phyloP scores from a whole-genome alignment of 768 basidiomycete species.

The Amanita fuliginea region DNA sequence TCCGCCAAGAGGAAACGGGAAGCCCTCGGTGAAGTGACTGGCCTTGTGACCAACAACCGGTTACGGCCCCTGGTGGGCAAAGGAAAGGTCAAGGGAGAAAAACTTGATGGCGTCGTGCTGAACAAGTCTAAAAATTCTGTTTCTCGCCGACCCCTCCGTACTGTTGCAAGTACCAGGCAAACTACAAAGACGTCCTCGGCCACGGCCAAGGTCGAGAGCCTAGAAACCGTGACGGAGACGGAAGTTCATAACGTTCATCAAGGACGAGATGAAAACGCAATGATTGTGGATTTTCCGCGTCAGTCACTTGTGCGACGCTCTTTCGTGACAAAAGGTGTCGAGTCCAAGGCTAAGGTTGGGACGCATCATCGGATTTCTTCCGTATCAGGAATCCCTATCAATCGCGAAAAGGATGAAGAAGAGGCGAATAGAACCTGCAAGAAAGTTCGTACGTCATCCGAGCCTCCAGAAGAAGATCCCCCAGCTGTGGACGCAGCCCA shows the following conservation, averaged over 20 bases:
- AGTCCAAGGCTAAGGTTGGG: slow-evolving; percentile 19
- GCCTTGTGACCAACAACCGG: slow-evolving; percentile 32
- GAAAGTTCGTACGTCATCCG: slow-evolving; percentile 64
- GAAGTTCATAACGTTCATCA: slow-evolving; percentile 12
- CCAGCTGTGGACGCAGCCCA: slow-evolving; percentile 1
- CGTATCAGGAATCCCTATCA: slow-evolving; percentile 10
- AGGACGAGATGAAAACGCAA: slow-evolving; percentile 39
- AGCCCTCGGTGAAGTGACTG: slow-evolving; percentile 65
- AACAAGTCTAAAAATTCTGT: slow-evolving; percentile 32
- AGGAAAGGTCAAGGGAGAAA: slow-evolving; percentile 48
- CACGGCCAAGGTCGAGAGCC: slow-evolving; percentile 11
- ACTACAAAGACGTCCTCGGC: slow-evolving; percentile 17
- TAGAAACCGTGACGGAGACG: slow-evolving; percentile 21
- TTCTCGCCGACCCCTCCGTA: slow-evolving; percentile 44
- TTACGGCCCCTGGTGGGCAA: slow-evolving; percentile 25
- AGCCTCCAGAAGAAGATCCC: slow-evolving; percentile 38
- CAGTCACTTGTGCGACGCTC: slow-evolving; percentile 29
- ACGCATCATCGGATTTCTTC: slow-evolving; percentile 14
- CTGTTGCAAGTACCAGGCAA: slow-evolving; percentile 36
- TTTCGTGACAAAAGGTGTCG: background rate
- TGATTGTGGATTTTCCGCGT: slow-evolving; percentile 35
- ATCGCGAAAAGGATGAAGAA: slow-evolving; percentile 35
- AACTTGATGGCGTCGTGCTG: slow-evolving; percentile 54
- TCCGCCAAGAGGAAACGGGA: slow-evolving; percentile 70
- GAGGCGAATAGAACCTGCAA: slow-evolving; percentile 56